Evolutionary conservation across 805 yeast genomes (phyloP).

Genomic region (Yamadazyma akitaensis): DNA sequence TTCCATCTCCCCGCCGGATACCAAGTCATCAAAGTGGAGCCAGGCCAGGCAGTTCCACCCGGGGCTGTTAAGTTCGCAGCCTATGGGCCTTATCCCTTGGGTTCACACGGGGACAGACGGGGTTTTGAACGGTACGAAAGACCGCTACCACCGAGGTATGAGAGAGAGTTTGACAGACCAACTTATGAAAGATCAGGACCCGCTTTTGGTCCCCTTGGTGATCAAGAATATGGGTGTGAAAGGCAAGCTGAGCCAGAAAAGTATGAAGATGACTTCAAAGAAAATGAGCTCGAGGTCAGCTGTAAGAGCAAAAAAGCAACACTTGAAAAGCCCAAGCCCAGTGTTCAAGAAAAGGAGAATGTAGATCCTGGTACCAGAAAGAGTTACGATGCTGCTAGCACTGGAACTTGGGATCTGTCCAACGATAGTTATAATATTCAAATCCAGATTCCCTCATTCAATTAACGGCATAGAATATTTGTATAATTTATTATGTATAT

Average conservation of each 20-base stretch:
- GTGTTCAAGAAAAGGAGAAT: not conserved
- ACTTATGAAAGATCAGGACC: too few relatives aligned
- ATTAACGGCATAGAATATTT: not conserved
- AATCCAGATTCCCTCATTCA: slow-evolving; percentile 22
- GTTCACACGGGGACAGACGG: not conserved
- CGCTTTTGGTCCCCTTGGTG: too few relatives aligned
- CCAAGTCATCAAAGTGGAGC: slow-evolving; percentile 18
- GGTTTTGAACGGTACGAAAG: not conserved
- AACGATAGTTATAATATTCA: slow-evolving; percentile 23
- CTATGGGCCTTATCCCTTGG: not conserved
- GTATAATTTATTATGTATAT: not conserved
- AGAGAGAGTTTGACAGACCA: too few relatives aligned
- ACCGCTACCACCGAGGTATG: too few relatives aligned
- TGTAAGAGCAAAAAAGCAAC: too few relatives aligned
- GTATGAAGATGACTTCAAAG: not conserved
- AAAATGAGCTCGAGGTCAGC: not conserved
- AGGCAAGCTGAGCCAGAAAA: not conserved
- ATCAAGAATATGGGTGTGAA: not conserved
- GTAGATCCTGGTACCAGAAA: not conserved
- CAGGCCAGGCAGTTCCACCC: slow-evolving; percentile 25
- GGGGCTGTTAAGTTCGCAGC: slow-evolving; percentile 21
- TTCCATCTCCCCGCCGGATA: slow-evolving; percentile 11
- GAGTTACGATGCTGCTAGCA: not conserved
- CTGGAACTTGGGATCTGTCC: slow-evolving; percentile 16
- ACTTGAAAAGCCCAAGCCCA: too few relatives aligned